A percentile compares a stretch with the other conserved stretches of the same genome.
Evolutionary conservation across 352 stramenopile genomes (phyloP).

Genomic region (Pythium volutum): DNA sequence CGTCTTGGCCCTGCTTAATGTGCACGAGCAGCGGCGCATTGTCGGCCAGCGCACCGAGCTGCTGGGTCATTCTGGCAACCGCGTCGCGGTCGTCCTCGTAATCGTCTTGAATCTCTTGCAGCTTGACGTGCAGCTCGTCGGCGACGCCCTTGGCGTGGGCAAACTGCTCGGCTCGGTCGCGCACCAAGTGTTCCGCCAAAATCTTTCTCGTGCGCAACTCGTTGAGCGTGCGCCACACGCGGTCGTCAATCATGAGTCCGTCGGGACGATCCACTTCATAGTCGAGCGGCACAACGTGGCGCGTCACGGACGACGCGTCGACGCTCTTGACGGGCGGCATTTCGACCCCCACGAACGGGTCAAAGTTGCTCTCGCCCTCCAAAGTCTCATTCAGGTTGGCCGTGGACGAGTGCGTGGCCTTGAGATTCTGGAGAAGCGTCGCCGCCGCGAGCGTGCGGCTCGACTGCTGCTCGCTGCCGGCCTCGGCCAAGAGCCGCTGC

Average conservation of each 20-base stretch:
- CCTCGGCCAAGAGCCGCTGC: constrained; percentile 44
- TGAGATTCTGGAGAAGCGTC: constrained; percentile 35
- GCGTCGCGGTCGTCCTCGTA: constrained; percentile 28
- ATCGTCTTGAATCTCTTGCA: constrained; percentile 38
- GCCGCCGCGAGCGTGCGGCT: constrained; percentile 27
- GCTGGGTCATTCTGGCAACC: constrained; percentile 14
- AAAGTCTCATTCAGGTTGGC: constrained; percentile 10
- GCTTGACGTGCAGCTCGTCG: constrained; percentile 49
- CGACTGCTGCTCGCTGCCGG: constrained; percentile 27
- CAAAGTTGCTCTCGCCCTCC: constrained; percentile 48
- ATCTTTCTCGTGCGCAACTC: constrained; percentile 65
- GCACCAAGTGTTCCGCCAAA: constrained; percentile 44
- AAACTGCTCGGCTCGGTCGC: constrained; percentile 56
- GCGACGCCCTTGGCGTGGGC: constrained; percentile 40
- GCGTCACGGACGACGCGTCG: constrained; percentile 5
- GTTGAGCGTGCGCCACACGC: constrained; percentile 66
- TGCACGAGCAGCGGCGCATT: constrained; percentile 83
- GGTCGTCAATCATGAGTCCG: constrained; percentile 57
- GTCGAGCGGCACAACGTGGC: constrained; percentile 62
- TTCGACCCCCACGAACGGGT: constrained; percentile 67
- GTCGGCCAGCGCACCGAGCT: constrained; percentile 38
- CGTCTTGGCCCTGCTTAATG: constrained; percentile 91
- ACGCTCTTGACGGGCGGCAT: constrained; percentile 8
- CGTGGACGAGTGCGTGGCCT: constrained; percentile 3
- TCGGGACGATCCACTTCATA: constrained; percentile 68